Evolutionary conservation across 2,329 filamentous ascomycete species (phyloP), one percentile per base, ranked within the genome.

Genomic region (Lachnellula hyalina): DNA sequence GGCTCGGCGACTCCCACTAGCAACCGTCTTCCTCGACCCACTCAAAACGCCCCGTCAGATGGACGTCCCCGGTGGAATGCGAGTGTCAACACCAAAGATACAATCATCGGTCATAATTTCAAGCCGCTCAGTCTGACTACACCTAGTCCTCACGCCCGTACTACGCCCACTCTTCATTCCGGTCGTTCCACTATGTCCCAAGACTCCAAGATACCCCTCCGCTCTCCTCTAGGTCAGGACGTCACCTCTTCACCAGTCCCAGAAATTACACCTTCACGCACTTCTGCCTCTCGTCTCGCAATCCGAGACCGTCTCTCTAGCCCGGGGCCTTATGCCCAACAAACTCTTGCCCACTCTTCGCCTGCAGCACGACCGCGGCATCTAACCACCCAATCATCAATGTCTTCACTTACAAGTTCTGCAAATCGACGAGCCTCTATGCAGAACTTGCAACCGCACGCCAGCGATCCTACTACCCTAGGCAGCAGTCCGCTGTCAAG

Each of bases 21-120:
- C 55, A 63, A 74, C 71, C 61, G 71, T 64, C 47, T 73, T 48
- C 68, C 77, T 52, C 74, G 78, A 49, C 74, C 79, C 53, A 67
- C 73, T 40, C 73, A 52, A 15, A 57, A 79, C 53, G 66, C 73
- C 41, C 73, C 76, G 2, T 75, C 75, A 19, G 73, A 79, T 54
- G 76, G 80, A 54, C 83, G 86, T 49, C 89, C 89, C 3, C 80
- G 84, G 55, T 94, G 89, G 89, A 93, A 85, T 66, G 67, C 65
- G 11, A 87, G 84, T 32, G 82, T 84, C 5, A 90, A 86, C 63
- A 79, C 81, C 4, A 73, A 73, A 6, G 79, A 84, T 57, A 74
- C 84, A n/a, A 78, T 86, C 34, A 80, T 82, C n/a, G 84, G 85
- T 25, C 84, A 87, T 68, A 82, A 83, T 67, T 87, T 84, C 72